Percentiles rank a stretch among this genome's conserved stretches.
Conservation (phyloP, 2,329 filamentous ascomycete genomes). For the Apiospora rasikravindrae region DNA sequence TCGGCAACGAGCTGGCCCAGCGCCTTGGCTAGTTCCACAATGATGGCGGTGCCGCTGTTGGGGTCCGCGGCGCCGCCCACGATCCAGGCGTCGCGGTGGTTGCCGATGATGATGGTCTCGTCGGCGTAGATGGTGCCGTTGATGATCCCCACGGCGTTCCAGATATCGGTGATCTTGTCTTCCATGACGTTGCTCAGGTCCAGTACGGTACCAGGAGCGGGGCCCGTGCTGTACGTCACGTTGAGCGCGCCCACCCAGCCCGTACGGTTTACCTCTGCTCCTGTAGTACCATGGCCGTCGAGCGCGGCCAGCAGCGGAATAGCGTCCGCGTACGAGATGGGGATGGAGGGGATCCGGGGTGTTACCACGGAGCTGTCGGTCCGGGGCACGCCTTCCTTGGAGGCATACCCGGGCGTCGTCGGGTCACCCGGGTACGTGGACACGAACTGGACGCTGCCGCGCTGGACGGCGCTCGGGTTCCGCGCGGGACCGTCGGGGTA, state of each 20-base stretch:
- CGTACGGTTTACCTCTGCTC: conserved; percentile 66
- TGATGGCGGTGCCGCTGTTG: conserved; percentile 77
- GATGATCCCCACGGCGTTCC: conserved; percentile 81
- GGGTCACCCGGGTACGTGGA: conserved; percentile 68
- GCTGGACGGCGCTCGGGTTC: conserved; percentile 77
- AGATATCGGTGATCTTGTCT: conserved; percentile 71
- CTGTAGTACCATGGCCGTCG: conserved; percentile 73
- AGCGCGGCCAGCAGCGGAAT: conserved; percentile 78
- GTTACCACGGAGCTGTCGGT: conserved; percentile 65
- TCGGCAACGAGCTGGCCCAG: conserved; percentile 65
- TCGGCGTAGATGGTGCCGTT: conserved; percentile 73
- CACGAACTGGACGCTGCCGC: conserved; percentile 77
- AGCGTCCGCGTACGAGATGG: conserved; percentile 79
- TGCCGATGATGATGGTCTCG: conserved; percentile 79
- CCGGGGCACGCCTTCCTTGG: conserved; percentile 72
- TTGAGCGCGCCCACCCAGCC: conserved; percentile 62
- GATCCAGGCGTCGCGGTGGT: conserved; percentile 85
- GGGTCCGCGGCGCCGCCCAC: conserved; percentile 85
- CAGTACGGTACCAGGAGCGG: conserved; percentile 62
- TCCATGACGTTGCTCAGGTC: conserved; percentile 72
- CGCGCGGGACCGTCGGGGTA: conserved; percentile 81
- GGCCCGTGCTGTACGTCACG: conserved; percentile 49
- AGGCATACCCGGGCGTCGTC: conserved; percentile 83
- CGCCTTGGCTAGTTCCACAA: conserved; percentile 76
- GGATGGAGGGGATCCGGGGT: conserved; percentile 79